These are phyloP conservation scores for Pleurotus tuber-regium DNA, from an alignment of 768 basidiomycete genomes.

Conservation along the genomic window DNA sequence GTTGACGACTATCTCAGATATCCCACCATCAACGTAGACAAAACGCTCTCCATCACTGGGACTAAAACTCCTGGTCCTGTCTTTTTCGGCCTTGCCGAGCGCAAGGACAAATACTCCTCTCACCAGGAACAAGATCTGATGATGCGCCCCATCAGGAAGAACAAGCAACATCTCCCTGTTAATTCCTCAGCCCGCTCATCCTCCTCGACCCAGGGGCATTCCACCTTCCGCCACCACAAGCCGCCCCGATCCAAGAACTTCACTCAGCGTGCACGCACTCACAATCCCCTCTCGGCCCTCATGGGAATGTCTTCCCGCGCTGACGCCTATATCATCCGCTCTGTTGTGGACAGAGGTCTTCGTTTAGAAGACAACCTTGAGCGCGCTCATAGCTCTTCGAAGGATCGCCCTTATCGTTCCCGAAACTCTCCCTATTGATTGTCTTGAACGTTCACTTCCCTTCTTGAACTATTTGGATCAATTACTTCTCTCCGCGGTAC, in stretches of 20 bases:
- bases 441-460: too few species aligned
- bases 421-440: too few species aligned
- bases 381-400: not conserved
- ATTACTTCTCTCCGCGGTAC: not conserved
- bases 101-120: constrained; percentile 5
- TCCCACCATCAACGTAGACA: not conserved
- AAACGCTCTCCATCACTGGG: not conserved
- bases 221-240: too few species aligned
- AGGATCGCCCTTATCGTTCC: too few species aligned
- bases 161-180: not conserved
- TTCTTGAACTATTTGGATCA: not conserved
- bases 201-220: not conserved
- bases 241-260: not conserved
- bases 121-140: not conserved
- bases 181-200: not conserved
- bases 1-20: not conserved
- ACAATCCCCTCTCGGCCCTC: not conserved
- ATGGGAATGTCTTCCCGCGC: not conserved
- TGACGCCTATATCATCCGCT: not conserved
- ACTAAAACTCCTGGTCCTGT: not conserved
- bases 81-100: constrained; percentile 11
- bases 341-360: not conserved
- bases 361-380: not conserved
- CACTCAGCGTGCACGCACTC: not conserved
- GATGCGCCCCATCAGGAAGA: not conserved